Conservation (phyloP, 257 asterid genomes). For the Jacaranda copaia region DNA sequence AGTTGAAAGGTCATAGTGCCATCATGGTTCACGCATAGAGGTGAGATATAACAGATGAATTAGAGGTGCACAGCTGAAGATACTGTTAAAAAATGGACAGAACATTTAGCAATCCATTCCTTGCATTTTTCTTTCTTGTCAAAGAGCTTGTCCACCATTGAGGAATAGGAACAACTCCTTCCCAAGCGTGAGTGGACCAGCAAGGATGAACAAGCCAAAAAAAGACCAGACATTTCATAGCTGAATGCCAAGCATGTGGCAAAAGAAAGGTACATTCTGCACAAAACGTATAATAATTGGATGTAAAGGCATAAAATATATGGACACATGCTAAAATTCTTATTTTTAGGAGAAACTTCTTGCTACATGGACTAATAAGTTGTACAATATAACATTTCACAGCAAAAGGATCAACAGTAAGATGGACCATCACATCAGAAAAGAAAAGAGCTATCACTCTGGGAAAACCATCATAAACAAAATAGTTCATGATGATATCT, state of each 20-base stretch:
- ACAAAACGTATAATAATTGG: background rate
- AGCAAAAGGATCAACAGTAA: no score
- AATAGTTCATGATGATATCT: background rate
- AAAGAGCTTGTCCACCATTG: background rate
- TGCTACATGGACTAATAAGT: background rate
- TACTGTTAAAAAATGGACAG: background rate
- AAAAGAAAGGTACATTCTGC: background rate
- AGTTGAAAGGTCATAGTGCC: background rate
- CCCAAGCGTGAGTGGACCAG: background rate
- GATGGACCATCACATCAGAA: no score
- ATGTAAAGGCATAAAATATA: background rate
- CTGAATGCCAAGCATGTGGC: background rate
- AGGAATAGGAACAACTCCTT: background rate
- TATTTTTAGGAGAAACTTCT: background rate
- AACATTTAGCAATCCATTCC: background rate
- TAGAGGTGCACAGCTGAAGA: background rate
- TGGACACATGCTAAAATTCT: background rate
- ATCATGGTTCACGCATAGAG: background rate
- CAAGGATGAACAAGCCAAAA: background rate
- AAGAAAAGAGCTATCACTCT: background rate
- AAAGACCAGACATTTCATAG: background rate
- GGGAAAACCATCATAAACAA: background rate
- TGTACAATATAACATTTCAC: no score
- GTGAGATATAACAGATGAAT: background rate
- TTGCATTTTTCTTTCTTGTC: background rate